phyloP scores from a whole-genome alignment of 2,329 filamentous ascomycete genomes.

The Knufia fluminis region DNA sequence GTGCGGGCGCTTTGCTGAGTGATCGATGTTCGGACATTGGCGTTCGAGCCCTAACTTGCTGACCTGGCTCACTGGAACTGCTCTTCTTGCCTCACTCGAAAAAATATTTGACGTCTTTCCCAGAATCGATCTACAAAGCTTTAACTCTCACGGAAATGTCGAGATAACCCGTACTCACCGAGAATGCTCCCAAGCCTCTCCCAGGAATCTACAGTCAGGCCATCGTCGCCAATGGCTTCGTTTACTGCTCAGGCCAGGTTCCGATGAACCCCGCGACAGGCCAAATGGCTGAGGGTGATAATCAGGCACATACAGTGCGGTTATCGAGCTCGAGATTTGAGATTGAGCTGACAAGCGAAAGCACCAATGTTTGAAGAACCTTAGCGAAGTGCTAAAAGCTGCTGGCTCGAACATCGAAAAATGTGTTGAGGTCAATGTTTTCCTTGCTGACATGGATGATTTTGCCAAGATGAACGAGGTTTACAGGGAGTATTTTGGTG shows the following conservation, averaged over 20 bases:
- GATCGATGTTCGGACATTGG: too few relatives aligned
- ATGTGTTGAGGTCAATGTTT: conserved; percentile 59
- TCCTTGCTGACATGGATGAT: conserved; percentile 55
- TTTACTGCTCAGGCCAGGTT: conserved; percentile 61
- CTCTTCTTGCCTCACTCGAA: too few relatives aligned
- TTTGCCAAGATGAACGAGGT: conserved; percentile 73
- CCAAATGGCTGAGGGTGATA: conserved; percentile 47
- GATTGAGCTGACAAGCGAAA: neutral
- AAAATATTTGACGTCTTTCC: too few relatives aligned
- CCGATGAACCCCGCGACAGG: conserved; percentile 48
- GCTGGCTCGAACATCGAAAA: conserved; percentile 52
- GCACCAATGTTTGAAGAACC: conserved; percentile 36
- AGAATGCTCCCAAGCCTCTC: conserved; percentile 43
- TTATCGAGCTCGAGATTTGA: conserved; percentile 11
- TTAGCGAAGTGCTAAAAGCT: conserved; percentile 50
- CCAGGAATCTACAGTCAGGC: conserved; percentile 51
- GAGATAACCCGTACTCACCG: conserved; percentile 36
- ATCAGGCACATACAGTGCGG: conserved; percentile 45
- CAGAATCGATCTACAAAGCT: too few relatives aligned
- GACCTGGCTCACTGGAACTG: too few relatives aligned
- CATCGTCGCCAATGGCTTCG: conserved; percentile 53
- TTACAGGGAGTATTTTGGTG: conserved; percentile 61
- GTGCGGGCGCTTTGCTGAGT: too few relatives aligned
- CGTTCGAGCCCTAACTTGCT: too few relatives aligned
- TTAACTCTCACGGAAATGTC: too few relatives aligned